Evolutionary conservation across 2,329 filamentous ascomycete species (phyloP).

Genomic region (Tolypocladium sp.): DNA sequence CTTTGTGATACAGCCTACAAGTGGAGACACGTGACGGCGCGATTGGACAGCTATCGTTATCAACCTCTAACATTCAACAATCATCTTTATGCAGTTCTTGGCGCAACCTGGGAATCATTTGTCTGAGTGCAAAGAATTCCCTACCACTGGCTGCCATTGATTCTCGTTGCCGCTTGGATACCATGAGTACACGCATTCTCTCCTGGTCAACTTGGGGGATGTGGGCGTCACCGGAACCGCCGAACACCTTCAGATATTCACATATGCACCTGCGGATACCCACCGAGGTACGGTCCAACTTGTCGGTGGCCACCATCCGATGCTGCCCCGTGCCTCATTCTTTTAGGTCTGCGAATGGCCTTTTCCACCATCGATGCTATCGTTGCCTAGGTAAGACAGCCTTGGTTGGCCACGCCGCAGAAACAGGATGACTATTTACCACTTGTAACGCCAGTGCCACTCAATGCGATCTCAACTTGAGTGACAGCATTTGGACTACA

Average conservation of each 20-base stretch:
- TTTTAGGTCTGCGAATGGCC: background rate
- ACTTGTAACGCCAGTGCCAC: background rate
- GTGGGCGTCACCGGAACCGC: too few species aligned
- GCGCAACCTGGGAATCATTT: background rate
- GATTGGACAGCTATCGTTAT: background rate
- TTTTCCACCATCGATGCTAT: background rate
- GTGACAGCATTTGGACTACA: background rate
- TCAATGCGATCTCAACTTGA: background rate
- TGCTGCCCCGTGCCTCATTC: background rate
- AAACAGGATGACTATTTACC: background rate
- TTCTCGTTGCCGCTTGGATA: background rate
- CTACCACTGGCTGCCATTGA: background rate
- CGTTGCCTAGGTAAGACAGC: background rate
- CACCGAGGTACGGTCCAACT: background rate
- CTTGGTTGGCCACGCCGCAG: background rate
- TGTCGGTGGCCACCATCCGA: background rate
- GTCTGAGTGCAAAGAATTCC: too few species aligned
- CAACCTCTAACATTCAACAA: background rate
- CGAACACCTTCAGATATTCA: background rate
- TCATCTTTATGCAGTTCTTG: background rate
- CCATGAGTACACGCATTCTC: background rate
- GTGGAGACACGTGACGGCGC: constrained; percentile 6
- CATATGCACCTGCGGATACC: background rate
- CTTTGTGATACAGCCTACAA: background rate
- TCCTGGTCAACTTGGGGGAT: too few species aligned